Evolutionary conservation across 495 filamentous ascomycete species (phyloP), one percentile per base, ranked within the genome.

Genomic region (Penicillium desertorum): DNA sequence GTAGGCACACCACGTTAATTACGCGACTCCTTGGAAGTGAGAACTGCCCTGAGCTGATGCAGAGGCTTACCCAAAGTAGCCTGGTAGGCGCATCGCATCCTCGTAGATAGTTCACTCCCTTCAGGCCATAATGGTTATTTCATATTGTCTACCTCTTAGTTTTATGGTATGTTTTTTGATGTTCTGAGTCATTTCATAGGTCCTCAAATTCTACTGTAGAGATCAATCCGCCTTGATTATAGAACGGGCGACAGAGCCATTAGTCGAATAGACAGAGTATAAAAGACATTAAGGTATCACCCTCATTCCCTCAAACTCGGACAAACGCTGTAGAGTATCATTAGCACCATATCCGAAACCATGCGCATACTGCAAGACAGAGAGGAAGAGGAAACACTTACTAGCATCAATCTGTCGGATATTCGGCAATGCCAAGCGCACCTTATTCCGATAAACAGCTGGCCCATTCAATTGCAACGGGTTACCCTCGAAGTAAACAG

Each of bases 401-500:
- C 94, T 95, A 30, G 94, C 94, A 84, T 99, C 94, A 68, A 99
- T 96, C 79, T 99, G 89, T 70, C 81, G 77, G 29, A 99, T 77
- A 68, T 90, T 85, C 64, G 94, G 94, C 71, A 99, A 71, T 47
- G 91, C 88, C 72, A 99, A 73, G 61, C 85, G 79, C 27, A 99
- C 83, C 76, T 99, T 98, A 68, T 96, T 96, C 68, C 95, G 79
- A 73, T 99, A 99, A 49, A 96, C 68, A 19, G 86, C 87, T 39
- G 85, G 85, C 25, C 79, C 82, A 56, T 79, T 83, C 61, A 79
- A 79, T 77, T 98, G 92, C 64, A 99, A 68, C 45, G 94, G 94
- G 65, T 96, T 97, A 0, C 91, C 92, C 71, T 99, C 94, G 65
- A 99, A 95, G 70, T 99, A 99, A 25, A 99, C 93, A 3, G 95